Evolutionary conservation across 2,329 filamentous ascomycete genomes (phyloP).

Genomic region (Apiospora koreana): DNA sequence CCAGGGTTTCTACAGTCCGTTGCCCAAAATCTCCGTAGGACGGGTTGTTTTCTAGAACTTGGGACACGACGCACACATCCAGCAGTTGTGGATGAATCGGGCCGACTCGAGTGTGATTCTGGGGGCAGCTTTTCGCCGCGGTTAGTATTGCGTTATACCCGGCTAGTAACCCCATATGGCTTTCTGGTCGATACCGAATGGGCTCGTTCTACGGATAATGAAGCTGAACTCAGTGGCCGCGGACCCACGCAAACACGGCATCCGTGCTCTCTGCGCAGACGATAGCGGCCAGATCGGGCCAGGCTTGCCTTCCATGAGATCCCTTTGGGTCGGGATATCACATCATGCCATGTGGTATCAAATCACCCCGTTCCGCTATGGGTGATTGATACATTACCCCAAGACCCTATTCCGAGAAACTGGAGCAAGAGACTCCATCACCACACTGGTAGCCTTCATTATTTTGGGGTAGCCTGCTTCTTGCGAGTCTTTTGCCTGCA

Average conservation of each 20-base stretch:
- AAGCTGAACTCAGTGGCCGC: neutral
- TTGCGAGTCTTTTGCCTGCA: neutral
- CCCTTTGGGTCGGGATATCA: neutral
- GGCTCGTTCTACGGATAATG: neutral
- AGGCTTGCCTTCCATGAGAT: neutral
- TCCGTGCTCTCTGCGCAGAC: neutral
- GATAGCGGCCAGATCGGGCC: neutral
- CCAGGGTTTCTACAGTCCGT: neutral
- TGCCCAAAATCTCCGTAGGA: neutral
- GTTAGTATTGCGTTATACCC: neutral
- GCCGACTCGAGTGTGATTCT: neutral
- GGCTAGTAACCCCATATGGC: neutral
- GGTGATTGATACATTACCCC: neutral
- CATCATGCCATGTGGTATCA: neutral
- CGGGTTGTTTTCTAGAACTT: neutral
- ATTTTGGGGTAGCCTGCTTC: neutral
- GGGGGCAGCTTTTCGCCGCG: neutral
- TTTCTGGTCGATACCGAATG: neutral
- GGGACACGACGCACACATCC: too few relatives aligned
- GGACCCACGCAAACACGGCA: neutral
- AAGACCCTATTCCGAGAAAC: neutral
- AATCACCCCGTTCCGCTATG: neutral
- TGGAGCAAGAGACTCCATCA: neutral
- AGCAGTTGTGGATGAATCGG: neutral
- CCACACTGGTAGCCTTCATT: neutral